Conservation (phyloP, 1,284 basidiomycete genomes). For the Rhizoctonia solani region DNA sequence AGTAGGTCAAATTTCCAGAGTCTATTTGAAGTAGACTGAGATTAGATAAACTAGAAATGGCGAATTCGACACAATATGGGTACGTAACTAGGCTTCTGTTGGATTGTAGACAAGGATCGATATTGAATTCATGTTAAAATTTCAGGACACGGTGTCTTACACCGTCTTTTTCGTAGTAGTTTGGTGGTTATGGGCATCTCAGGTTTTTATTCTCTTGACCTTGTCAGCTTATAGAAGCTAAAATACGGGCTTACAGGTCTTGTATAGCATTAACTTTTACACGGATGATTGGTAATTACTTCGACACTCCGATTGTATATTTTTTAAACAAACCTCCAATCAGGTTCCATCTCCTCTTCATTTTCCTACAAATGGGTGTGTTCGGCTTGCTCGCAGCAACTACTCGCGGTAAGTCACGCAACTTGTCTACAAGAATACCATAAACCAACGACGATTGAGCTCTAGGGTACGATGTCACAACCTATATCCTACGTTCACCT, state of each 20-base stretch:
- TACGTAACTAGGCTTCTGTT: neutral
- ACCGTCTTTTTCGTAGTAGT: neutral
- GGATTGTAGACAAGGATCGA: neutral
- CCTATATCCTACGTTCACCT: conserved; percentile 27
- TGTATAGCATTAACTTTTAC: conserved; percentile 21
- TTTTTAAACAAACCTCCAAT: neutral
- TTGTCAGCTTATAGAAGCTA: neutral
- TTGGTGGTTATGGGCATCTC: conserved; percentile 26
- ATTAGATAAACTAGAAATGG: neutral
- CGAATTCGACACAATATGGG: neutral
- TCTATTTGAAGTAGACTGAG: too few relatives aligned
- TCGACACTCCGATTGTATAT: neutral
- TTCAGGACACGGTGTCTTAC: conserved; percentile 3
- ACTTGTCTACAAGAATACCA: neutral
- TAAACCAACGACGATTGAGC: neutral
- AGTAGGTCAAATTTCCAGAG: neutral
- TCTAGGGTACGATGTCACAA: conserved; percentile 16
- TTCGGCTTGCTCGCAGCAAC: conserved; percentile 23
- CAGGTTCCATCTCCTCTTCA: conserved; percentile 14
- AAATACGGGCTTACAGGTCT: neutral
- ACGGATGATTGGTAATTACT: conserved; percentile 23
- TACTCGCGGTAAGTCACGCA: conserved; percentile 6
- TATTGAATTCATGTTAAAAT: neutral
- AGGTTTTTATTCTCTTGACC: neutral
- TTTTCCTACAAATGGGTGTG: conserved; percentile 19